A percentile compares a stretch with the other conserved stretches of the same genome.
phyloP scores from a whole-genome alignment of 805 yeast species.

The Saccharomycopsis selenospora region DNA sequence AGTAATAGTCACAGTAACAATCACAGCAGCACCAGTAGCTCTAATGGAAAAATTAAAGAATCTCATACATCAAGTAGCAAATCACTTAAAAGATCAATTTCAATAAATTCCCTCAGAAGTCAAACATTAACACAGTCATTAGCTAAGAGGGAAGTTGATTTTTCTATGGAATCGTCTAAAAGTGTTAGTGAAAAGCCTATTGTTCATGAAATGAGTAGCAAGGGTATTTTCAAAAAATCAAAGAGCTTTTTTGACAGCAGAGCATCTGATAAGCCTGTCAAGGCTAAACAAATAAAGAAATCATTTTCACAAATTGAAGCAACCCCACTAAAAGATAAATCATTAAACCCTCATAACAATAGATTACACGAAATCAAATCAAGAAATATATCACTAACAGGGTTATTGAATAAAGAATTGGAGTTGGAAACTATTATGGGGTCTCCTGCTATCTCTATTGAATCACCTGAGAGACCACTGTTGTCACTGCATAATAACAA shows the following conservation, averaged over 20 bases:
- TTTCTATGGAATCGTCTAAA: slow-evolving; percentile 1
- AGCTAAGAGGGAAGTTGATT: slow-evolving; percentile 17
- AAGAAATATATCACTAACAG: neutral
- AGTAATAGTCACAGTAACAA: neutral
- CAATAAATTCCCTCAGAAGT: neutral
- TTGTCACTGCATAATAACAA: too few species aligned
- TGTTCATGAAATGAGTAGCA: neutral
- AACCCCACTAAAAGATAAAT: slow-evolving; percentile 14
- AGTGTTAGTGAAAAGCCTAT: neutral
- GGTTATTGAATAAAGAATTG: neutral
- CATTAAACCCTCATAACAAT: neutral
- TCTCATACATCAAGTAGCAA: neutral
- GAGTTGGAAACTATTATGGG: neutral
- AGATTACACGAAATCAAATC: neutral
- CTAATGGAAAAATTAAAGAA: neutral
- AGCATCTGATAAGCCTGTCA: neutral
- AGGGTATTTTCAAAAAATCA: slow-evolving; percentile 7
- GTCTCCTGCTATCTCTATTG: neutral
- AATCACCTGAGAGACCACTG: too few species aligned
- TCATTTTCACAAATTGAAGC: slow-evolving; percentile 20
- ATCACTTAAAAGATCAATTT: neutral
- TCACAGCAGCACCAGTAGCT: slow-evolving; percentile 2
- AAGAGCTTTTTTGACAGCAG: slow-evolving; percentile 9
- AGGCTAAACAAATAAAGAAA: neutral
- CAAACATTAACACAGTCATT: slow-evolving; percentile 6